These are phyloP conservation scores for Grammothele lineata DNA, from an alignment of 768 basidiomycete species.

Conservation along the genomic window DNA sequence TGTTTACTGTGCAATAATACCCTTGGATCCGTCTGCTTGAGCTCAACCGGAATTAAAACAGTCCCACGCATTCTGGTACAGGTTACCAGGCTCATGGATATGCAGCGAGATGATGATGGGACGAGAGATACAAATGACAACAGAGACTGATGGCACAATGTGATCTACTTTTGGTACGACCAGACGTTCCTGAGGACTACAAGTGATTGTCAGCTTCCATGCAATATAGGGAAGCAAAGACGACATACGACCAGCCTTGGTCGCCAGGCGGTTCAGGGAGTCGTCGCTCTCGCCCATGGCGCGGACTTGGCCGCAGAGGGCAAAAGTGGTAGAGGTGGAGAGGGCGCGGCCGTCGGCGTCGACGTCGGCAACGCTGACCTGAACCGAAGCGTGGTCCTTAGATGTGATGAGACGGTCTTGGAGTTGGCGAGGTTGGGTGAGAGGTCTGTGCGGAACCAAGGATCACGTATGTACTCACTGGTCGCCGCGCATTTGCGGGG, in stretches of 20 bases:
- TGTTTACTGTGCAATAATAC: too few species aligned
- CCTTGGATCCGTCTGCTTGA: too few species aligned
- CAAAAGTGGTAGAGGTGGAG: conserved; percentile 82
- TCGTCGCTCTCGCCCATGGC: conserved; percentile 96
- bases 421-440: not conserved
- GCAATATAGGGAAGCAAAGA: too few species aligned
- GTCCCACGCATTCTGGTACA: too few species aligned
- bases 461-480: conserved; percentile 52
- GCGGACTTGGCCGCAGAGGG: conserved; percentile 90
- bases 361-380: conserved; percentile 92
- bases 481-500: conserved; percentile 99
- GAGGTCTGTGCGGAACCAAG: too few species aligned
- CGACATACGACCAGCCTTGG: conserved; percentile 87
- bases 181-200: conserved; percentile 94
- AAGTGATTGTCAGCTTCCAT: not conserved
- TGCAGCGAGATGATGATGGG: conserved; percentile 10
- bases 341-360: conserved; percentile 83
- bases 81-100: not conserved
- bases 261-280: conserved; percentile 93
- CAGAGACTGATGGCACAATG: conserved; percentile 12
- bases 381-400: conserved; percentile 98
- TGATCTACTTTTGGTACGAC: conserved; percentile 85
- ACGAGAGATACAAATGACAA: conserved; percentile 19
- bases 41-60: too few species aligned
- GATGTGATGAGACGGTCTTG: conserved; percentile 96